These are phyloP conservation scores for Penicillium riverlandense DNA, from an alignment of 495 filamentous ascomycete genomes.

Conservation along the genomic window DNA sequence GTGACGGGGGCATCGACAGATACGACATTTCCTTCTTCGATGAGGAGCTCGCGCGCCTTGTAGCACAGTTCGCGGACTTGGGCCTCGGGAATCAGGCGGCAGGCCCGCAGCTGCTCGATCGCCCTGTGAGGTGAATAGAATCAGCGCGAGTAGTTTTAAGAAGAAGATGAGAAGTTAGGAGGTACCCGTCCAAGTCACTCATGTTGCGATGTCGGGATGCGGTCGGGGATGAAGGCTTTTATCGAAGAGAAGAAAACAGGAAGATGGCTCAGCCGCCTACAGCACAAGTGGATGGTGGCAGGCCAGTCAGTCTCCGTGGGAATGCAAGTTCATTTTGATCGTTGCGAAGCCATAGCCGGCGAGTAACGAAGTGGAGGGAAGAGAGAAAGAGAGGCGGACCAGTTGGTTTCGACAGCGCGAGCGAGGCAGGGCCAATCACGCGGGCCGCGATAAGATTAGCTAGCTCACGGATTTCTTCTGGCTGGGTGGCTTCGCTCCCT, in stretches of 20 bases:
- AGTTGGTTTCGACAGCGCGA: conserved; percentile 3
- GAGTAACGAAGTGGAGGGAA: background rate
- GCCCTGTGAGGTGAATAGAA: conserved; percentile 50
- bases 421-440: conserved; percentile 24
- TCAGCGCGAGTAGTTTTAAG: conserved; percentile 1
- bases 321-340: conserved; percentile 12
- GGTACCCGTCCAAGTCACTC: conserved; percentile 82
- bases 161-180: background rate
- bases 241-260: conserved; percentile 2
- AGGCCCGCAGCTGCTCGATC: conserved; percentile 88
- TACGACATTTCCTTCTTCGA: conserved; percentile 97
- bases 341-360: conserved; percentile 11
- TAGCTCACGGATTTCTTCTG: conserved; percentile 15
- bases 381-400: background rate
- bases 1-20: conserved; percentile 94
- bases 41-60: conserved; percentile 92
- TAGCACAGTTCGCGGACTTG: conserved; percentile 96
- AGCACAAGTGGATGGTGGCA: no score
- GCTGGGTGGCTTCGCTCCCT: background rate
- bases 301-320: conserved; percentile 8
- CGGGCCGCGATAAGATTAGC: conserved; percentile 37
- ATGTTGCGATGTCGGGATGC: conserved; percentile 38
- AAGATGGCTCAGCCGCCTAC: conserved; percentile 1
- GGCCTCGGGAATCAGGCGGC: conserved; percentile 90
- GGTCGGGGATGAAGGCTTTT: background rate